Evolutionary conservation across 164 flowering plant species (phyloP), one percentile per base, ranked within the genome.

Genomic region (Umbilicus rupestris): DNA sequence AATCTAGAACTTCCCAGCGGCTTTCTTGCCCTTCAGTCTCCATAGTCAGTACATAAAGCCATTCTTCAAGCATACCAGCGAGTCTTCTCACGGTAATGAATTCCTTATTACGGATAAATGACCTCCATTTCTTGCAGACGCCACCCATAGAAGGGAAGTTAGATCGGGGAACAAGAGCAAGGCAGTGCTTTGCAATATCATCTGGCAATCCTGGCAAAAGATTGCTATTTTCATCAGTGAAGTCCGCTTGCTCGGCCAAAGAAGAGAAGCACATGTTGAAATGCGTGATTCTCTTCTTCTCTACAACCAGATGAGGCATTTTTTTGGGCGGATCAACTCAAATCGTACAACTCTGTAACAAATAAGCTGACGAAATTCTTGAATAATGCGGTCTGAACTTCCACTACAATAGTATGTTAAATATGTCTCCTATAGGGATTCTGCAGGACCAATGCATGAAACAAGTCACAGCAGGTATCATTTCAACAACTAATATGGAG

Each of bases 191-290:
- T 67, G 93, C 90, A 57, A 94, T 90, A 73, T 94, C 98, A 77
- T 94, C 98, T 7, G 97, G 89, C 68, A 94, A 76, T 17, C 97
- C 98, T 19, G 95, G 95, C 63, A 94, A 76, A 68, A 93, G 87
- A 69, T 39, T 67, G 69, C 74, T 76, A 47, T 45, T 19, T 62
- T 80, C 83, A 69, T 65, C 62, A 63, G 65, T 55, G 45, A 60
- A 67, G n/a, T 66, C 24, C 49, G 75, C 77, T 67, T 70, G 78
- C 66, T 71, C 72, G 31, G 70, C 47, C 37, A 65, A 19, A 5
- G 68, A 50, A 64, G 86, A 66, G 74, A 83, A 83, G 78, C 79
- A 78, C 87, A 83, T 80, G 41, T 73, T 73, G 63, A 77, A 78
- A 22, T 73, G 77, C 39, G 75, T 33, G 22, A 76, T 64, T 70